Base-by-base conservation (phyloP, 2,329 filamentous ascomycete genomes). In the Knoxdaviesia capensis region DNA sequence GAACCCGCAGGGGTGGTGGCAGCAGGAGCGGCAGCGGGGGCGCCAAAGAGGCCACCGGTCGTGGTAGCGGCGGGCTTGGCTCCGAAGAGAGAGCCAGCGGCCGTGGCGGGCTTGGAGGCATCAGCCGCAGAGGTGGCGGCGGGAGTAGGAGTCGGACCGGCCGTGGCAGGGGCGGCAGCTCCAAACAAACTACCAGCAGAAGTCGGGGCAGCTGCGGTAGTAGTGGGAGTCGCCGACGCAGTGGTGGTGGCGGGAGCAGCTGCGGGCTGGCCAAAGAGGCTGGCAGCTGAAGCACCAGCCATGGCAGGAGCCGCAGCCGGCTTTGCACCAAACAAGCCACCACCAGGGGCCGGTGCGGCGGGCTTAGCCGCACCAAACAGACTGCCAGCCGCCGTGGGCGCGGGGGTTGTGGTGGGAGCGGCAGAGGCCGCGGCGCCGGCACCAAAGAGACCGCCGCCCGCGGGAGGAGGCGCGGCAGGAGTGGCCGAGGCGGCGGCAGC, bases 271-370 rank as follows among this genome's bases (percentile, higher is more conserved):
- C 20, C 20, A 20, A 20, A 20, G 20, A 20, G 2, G 20, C 20
- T 20, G 20, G 20, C 20, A 20, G 20, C 20, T 20, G 20, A 20
- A 20, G 20, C 20, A 20, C 20, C 20, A 20, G 20, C 20, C 20
- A 20, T 20, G 20, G 20, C 20, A 20, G 20, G 20, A 20, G 20
- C 20, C 20, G 49, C 38, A 34, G 44, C 37, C 33, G 49, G 52
- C 42, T 51, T 52, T 32, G 50, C 46, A 36, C 53, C 47, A 42
- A 59, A 56, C 36, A 59, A 58, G 10, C 58, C 48, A 29, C 46
- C 44, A 6, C 47, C 42, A 38, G 45, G 6, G 10, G 41, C 35
- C 31, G 38, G 37, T 32, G 45, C n/a, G 3, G 44, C 34, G 10
- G 46, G 11, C 32, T 33, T 10, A 5, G 46, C 35, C 20, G 36